Evolutionary conservation across 148 eudicot genomes (phyloP).

Genomic region (Pharnaceum exiguum): DNA sequence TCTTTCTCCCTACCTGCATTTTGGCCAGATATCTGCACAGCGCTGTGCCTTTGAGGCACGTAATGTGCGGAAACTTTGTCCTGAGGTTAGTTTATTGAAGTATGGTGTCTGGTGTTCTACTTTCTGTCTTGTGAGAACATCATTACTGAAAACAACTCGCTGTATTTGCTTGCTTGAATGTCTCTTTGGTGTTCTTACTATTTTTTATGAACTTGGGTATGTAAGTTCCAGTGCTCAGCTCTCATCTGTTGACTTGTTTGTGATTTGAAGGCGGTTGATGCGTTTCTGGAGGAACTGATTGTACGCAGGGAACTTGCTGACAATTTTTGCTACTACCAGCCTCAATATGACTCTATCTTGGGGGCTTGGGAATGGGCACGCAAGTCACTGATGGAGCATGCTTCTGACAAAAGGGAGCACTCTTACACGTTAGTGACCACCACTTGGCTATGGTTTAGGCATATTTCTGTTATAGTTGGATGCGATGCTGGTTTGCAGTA

Average conservation of each 20-base stretch:
- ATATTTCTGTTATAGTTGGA: not conserved
- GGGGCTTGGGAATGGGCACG: constrained; percentile 99
- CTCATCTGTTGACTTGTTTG: not conserved
- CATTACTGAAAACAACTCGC: not conserved
- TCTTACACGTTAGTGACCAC: constrained; percentile 70
- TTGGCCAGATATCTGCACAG: constrained; percentile 96
- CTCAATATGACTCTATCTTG: constrained; percentile 80
- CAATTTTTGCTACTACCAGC: constrained; percentile 88
- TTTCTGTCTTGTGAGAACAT: not conserved
- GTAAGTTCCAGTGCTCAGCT: not conserved
- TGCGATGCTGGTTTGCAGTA: not conserved
- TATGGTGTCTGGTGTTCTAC: constrained; percentile 2
- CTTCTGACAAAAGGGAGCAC: constrained; percentile 80
- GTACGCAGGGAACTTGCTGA: constrained; percentile 97
- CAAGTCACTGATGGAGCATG: constrained; percentile 84
- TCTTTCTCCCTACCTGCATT: constrained; percentile 92
- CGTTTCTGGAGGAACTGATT: constrained; percentile 83
- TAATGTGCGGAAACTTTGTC: constrained; percentile 48
- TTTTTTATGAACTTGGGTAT: not conserved
- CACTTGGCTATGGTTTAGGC: not conserved
- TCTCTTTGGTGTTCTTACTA: not conserved
- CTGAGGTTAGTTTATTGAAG: constrained; percentile 52
- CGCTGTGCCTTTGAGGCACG: constrained; percentile 95
- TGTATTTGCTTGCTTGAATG: not conserved
- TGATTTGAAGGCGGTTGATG: constrained; percentile 75